Percentiles rank a stretch among this genome's conserved stretches.
phyloP scores from a whole-genome alignment of 345 rosid genomes.

The Garcia nutans region DNA sequence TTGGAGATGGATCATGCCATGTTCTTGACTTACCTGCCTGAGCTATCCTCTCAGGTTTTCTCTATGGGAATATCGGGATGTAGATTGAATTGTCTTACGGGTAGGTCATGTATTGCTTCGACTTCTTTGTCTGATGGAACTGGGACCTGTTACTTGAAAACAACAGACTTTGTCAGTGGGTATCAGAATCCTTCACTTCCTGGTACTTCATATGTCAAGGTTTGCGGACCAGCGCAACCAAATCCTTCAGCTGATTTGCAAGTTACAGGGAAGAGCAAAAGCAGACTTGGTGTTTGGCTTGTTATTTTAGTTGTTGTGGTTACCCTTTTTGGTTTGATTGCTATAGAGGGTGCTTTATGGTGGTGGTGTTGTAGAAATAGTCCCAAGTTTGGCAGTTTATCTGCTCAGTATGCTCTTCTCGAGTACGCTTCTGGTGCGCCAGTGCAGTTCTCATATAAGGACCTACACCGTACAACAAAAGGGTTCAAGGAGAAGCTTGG shows the following conservation, averaged over 20 bases:
- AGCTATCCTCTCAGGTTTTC: slow-evolving; percentile 39
- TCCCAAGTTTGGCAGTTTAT: slow-evolving; percentile 38
- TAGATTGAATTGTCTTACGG: slow-evolving; percentile 47
- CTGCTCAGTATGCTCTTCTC: slow-evolving; percentile 54
- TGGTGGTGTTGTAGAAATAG: slow-evolving; percentile 56
- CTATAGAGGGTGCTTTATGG: slow-evolving; percentile 51
- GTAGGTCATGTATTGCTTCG: slow-evolving; percentile 51
- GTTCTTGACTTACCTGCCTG: slow-evolving; percentile 55
- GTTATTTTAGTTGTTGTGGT: slow-evolving; percentile 37
- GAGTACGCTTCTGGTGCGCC: slow-evolving; percentile 68
- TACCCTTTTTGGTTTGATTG: slow-evolving; percentile 43
- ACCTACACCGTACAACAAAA: slow-evolving; percentile 23
- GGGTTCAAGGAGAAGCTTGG: slow-evolving; percentile 36
- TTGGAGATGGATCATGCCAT: slow-evolving; percentile 45
- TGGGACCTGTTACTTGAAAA: slow-evolving; percentile 49
- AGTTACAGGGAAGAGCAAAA: slow-evolving; percentile 9
- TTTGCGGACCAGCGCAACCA: slow-evolving; percentile 50
- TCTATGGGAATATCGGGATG: slow-evolving; percentile 53
- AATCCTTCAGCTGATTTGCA: slow-evolving; percentile 23
- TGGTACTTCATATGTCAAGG: slow-evolving; percentile 60
- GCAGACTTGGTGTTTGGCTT: slow-evolving; percentile 30
- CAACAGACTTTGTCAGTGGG: slow-evolving; percentile 46
- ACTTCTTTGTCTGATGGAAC: slow-evolving; percentile 60
- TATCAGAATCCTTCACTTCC: slow-evolving; percentile 55
- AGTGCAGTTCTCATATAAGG: slow-evolving; percentile 31